These are phyloP conservation scores for Schoenoplectus tabernaemontani DNA, from an alignment of 202 grass and related monocot genomes.

Conservation along the genomic window DNA sequence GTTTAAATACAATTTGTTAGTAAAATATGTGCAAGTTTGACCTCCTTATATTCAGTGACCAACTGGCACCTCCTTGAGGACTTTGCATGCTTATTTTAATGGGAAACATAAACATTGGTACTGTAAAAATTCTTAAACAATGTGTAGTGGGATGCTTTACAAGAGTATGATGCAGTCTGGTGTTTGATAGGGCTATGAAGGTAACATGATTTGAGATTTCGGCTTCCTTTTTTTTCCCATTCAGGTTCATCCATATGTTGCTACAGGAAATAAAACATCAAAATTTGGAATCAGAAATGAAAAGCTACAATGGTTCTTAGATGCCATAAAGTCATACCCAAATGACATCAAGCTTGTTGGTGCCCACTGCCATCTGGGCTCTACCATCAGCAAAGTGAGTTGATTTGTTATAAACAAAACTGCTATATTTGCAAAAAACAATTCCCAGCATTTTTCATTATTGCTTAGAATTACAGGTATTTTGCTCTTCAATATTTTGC, in stretches of 20 bases:
- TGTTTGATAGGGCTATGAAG: background rate
- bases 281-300: slow-evolving; percentile 98
- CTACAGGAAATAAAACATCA: slow-evolving; percentile 96
- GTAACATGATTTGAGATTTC: background rate
- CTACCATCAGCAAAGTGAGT: slow-evolving; percentile 92
- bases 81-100: background rate
- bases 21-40: background rate
- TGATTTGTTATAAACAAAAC: background rate
- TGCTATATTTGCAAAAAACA: background rate
- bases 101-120: background rate
- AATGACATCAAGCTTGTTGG: slow-evolving; percentile 85
- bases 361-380: slow-evolving; percentile 92
- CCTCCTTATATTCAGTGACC: background rate
- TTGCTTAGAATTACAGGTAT: background rate
- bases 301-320: slow-evolving; percentile 96
- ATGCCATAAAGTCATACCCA: slow-evolving; percentile 66
- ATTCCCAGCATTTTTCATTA: background rate
- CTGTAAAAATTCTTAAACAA: background rate
- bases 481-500: slow-evolving; percentile 9
- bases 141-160: background rate
- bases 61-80: background rate
- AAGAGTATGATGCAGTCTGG: background rate
- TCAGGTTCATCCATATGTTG: slow-evolving; percentile 98
- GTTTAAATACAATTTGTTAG: background rate
- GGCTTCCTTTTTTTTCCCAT: background rate